Conservation (phyloP, 176 grass and related monocot genomes). For the Musa troglodytarum region DNA sequence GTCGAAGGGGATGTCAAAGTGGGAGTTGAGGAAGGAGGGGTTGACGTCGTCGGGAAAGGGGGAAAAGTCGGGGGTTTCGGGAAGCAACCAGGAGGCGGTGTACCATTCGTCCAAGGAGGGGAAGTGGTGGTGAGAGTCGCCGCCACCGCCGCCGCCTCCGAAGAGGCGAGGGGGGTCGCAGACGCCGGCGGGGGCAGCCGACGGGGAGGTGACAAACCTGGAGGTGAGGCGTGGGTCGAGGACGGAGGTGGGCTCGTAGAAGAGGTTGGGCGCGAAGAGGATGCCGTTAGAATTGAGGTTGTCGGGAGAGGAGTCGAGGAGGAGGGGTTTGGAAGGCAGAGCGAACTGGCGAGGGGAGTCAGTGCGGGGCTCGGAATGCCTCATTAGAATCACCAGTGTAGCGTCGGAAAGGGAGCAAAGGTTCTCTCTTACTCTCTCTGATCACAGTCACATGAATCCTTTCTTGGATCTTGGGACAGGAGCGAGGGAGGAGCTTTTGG, state of each 20-base stretch:
- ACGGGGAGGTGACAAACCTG: constrained; percentile 23
- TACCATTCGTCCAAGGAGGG: constrained; percentile 34
- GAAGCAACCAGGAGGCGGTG: constrained; percentile 35
- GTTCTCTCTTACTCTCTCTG: too few relatives aligned
- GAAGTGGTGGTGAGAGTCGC: constrained; percentile 10
- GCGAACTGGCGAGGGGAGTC: not conserved
- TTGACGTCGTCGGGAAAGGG: constrained; percentile 17
- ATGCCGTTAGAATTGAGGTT: constrained; percentile 15
- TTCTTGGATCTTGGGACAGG: too few relatives aligned
- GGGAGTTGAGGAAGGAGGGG: constrained; percentile 24
- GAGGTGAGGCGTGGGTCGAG: constrained; percentile 50
- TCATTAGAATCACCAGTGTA: not conserved
- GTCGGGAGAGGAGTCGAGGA: not conserved
- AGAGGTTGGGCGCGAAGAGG: constrained; percentile 10
- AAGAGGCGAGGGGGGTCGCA: not conserved
- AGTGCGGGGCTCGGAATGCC: not conserved
- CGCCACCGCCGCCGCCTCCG: not conserved
- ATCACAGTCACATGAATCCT: too few relatives aligned
- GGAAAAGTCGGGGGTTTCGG: constrained; percentile 26
- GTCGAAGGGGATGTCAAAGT: constrained; percentile 24
- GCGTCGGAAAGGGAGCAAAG: not conserved
- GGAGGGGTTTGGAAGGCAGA: not conserved
- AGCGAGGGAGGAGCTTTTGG: too few relatives aligned
- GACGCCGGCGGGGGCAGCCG: not conserved
- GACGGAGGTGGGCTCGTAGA: constrained; percentile 54